Percentiles rank a stretch among this genome's conserved stretches.
These are phyloP conservation scores for Mycena metata DNA, from an alignment of 768 basidiomycete species.

Conservation along the genomic window DNA sequence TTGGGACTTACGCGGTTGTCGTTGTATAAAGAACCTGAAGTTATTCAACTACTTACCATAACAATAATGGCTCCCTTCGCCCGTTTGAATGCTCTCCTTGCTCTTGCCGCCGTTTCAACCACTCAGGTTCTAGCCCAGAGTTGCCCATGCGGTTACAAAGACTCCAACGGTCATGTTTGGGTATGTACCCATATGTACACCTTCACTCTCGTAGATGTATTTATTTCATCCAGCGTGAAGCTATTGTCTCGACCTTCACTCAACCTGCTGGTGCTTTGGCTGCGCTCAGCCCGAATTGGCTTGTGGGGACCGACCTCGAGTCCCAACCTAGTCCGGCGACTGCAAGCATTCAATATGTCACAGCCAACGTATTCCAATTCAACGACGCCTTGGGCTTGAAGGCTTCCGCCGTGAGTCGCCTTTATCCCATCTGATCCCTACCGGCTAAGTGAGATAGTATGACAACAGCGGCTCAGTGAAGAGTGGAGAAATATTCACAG, in stretches of 20 bases:
- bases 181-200: not conserved
- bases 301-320: constrained; percentile 30
- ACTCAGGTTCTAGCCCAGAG: constrained; percentile 24
- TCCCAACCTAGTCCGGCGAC: constrained; percentile 15
- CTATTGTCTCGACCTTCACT: constrained; percentile 34
- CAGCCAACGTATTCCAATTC: constrained; percentile 25
- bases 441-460: constrained; percentile 1
- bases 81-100: constrained; percentile 9
- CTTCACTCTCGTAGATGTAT: not conserved
- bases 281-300: constrained; percentile 33
- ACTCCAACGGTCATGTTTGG: constrained; percentile 36
- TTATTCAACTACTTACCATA: too few species aligned
- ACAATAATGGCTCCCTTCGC: constrained; percentile 12
- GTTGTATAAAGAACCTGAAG: too few species aligned
- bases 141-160: constrained; percentile 36
- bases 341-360: constrained; percentile 33
- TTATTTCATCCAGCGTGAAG: constrained; percentile 21
- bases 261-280: constrained; percentile 32
- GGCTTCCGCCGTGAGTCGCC: constrained; percentile 31
- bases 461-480: constrained; percentile 26
- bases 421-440: not conserved
- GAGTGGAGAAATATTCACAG: constrained; percentile 36
- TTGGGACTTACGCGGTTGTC: too few species aligned
- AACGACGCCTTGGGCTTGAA: constrained; percentile 32
- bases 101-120: not conserved